A percentile compares a stretch with the other conserved stretches of the same genome.
phyloP scores from a whole-genome alignment of 2,329 filamentous ascomycete species.

The Teratosphaeria viscida region DNA sequence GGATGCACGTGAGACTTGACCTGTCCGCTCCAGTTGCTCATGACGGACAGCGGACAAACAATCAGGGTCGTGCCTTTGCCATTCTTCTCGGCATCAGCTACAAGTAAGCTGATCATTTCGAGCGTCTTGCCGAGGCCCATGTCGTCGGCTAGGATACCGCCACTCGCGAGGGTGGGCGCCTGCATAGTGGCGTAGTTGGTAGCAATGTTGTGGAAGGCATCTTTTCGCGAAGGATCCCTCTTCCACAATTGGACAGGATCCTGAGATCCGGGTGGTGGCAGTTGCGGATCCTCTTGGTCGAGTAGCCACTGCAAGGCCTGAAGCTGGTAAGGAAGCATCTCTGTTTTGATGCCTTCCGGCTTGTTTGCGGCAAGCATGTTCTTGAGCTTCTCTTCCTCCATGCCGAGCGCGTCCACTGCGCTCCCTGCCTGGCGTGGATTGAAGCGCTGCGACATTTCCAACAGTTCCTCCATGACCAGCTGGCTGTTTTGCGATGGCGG shows the following conservation, averaged over 20 bases:
- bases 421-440: conserved; percentile 55
- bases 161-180: conserved; percentile 57
- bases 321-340: conserved; percentile 68
- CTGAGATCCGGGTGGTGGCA: conserved; percentile 49
- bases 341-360: conserved; percentile 53
- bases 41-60: conserved; percentile 70
- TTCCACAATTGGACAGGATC: conserved; percentile 73
- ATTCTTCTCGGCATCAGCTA: conserved; percentile 38
- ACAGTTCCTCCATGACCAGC: conserved; percentile 51
- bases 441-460: conserved; percentile 56
- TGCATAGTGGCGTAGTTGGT: conserved; percentile 54
- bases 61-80: conserved; percentile 51
- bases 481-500: conserved; percentile 6
- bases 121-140: conserved; percentile 90
- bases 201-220: conserved; percentile 54
- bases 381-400: conserved; percentile 58
- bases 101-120: conserved; percentile 70
- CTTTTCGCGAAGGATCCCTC: conserved; percentile 21
- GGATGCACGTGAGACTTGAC: conserved; percentile 60
- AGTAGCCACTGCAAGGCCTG: conserved; percentile 75
- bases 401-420: conserved; percentile 59
- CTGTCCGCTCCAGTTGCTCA: conserved; percentile 84
- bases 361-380: conserved; percentile 63
- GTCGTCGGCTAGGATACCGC: conserved; percentile 81
- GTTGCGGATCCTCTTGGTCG: conserved; percentile 59